Evolutionary conservation across 345 rosid genomes (phyloP).

Genomic region (Eucalyptus brandiana): DNA sequence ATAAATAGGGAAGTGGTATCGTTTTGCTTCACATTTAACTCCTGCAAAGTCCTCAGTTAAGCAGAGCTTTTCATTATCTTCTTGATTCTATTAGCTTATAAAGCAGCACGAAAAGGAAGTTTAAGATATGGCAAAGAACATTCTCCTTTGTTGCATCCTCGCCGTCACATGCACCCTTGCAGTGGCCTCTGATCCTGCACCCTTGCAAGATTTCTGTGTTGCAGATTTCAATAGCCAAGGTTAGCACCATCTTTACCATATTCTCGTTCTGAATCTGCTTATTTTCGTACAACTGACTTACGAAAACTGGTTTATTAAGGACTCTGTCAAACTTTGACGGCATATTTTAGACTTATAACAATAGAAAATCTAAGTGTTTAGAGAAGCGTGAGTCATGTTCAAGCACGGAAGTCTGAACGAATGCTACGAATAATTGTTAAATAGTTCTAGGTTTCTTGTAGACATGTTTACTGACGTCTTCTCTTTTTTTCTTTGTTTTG

Average conservation of each 20-base stretch:
- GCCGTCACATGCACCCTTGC: not conserved
- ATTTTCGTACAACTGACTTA: not conserved
- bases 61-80: not conserved
- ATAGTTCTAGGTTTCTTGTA: not conserved
- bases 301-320: not conserved
- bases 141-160: not conserved
- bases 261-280: not conserved
- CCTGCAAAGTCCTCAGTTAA: not conserved
- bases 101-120: not conserved
- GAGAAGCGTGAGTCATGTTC: not conserved
- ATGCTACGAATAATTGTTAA: not conserved
- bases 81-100: not conserved
- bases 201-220: slow-evolving; percentile 4
- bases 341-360: not conserved
- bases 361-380: not conserved
- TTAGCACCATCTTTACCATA: not conserved
- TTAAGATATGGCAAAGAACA: not conserved
- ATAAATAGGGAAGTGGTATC: not conserved
- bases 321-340: not conserved
- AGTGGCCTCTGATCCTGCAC: not conserved
- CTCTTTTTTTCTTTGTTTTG: too few species aligned
- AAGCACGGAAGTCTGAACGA: not conserved
- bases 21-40: not conserved
- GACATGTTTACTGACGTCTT: not conserved
- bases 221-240: not conserved